These are phyloP conservation scores for Chlamydomonas schloesseri DNA, from an alignment of 139 green algal species.

Conservation along the genomic window DNA sequence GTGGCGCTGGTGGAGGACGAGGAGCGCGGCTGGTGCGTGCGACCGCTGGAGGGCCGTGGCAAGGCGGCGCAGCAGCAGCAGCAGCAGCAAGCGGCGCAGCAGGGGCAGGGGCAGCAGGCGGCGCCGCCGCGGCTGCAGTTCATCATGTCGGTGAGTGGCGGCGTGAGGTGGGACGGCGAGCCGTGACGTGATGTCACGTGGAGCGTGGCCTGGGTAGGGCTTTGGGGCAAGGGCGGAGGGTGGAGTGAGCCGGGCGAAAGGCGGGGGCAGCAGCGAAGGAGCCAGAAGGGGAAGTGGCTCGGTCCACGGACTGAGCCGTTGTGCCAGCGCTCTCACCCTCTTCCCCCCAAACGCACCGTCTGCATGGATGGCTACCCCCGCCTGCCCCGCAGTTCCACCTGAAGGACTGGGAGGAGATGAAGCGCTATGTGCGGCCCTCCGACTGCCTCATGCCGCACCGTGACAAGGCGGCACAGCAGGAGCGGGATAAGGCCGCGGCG, in stretches of 20 bases:
- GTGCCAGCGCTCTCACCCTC: too few relatives aligned
- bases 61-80: not conserved
- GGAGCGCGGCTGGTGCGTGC: not conserved
- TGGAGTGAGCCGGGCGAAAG: too few relatives aligned
- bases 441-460: slow-evolving; percentile 60
- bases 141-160: not conserved
- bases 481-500: not conserved
- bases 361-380: too few relatives aligned
- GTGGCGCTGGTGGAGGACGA: slow-evolving; percentile 1
- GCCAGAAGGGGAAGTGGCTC: too few relatives aligned
- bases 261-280: too few relatives aligned
- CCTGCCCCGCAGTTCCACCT: slow-evolving; percentile 20
- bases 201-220: too few relatives aligned
- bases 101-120: not conserved
- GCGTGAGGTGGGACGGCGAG: too few relatives aligned
- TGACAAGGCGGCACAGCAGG: not conserved
- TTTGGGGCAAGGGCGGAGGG: too few relatives aligned
- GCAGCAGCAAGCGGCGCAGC: not conserved
- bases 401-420: slow-evolving; percentile 72
- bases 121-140: not conserved
- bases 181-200: too few relatives aligned
- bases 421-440: slow-evolving; percentile 6
- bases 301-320: too few relatives aligned
- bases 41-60: not conserved
- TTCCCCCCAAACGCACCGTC: too few relatives aligned